phyloP scores from a whole-genome alignment of 2,329 filamentous ascomycete genomes.

The Aspergillus pseudoterreus region DNA sequence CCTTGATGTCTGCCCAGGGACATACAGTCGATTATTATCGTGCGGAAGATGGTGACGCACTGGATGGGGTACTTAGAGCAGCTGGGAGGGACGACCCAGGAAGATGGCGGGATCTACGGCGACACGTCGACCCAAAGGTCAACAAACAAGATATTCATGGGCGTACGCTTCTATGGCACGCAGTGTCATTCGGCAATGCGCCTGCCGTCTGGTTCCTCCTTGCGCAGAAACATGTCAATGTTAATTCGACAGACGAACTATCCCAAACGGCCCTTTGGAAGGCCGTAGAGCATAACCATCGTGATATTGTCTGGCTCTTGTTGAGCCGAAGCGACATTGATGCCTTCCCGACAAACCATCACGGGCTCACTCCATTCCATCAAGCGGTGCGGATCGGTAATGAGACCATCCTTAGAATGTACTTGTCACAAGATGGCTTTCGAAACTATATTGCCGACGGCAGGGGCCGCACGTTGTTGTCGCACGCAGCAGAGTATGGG shows the following conservation, averaged over 20 bases:
- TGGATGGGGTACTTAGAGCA: no score
- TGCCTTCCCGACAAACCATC: not conserved
- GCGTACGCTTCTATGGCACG: not conserved
- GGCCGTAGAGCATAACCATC: not conserved
- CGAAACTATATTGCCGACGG: not conserved
- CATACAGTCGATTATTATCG: no score
- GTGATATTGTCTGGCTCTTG: conserved; percentile 1
- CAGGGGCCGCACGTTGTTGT: not conserved
- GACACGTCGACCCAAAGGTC: no score
- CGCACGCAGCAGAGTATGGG: not conserved
- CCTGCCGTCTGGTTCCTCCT: not conserved
- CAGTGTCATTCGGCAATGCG: not conserved
- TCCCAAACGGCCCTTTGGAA: not conserved
- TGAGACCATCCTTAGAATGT: not conserved
- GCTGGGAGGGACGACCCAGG: no score
- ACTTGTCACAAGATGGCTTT: not conserved
- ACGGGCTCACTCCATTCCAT: not conserved
- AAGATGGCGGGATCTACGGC: no score
- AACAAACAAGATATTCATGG: no score
- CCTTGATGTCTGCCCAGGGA: no score
- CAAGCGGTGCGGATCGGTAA: not conserved
- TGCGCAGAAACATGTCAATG: not conserved
- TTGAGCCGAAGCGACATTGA: not conserved
- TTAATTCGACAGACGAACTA: not conserved
- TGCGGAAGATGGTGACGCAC: no score